A percentile compares a stretch with the other conserved stretches of the same genome.
phyloP scores from a whole-genome alignment of 2,329 filamentous ascomycete genomes.

The Aureobasidium melanogenum region DNA sequence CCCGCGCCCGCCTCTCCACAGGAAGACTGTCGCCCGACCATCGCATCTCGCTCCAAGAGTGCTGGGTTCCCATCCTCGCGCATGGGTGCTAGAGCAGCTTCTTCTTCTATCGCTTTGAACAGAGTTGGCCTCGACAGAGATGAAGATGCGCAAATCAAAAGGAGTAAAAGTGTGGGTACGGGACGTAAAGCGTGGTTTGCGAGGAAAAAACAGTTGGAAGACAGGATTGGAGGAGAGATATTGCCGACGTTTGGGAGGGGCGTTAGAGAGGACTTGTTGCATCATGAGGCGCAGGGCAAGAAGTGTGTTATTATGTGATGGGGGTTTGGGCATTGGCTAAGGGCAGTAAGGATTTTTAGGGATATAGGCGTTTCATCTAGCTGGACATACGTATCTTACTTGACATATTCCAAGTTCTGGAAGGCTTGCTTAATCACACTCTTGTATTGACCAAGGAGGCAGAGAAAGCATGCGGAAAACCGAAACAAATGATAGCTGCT shows the following conservation, averaged over 20 bases:
- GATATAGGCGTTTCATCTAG: no score
- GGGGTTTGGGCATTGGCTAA: no score
- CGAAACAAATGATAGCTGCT: no score
- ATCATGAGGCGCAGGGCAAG: conserved; percentile 11
- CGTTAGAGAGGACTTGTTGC: conserved; percentile 12
- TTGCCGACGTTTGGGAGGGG: not conserved
- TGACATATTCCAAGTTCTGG: no score
- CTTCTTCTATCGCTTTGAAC: not conserved
- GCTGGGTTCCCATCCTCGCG: no score
- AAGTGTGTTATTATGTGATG: conserved; percentile 16
- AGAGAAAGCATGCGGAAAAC: no score
- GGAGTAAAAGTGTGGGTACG: not conserved
- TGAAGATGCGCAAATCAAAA: conserved; percentile 3
- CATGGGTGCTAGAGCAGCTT: not conserved
- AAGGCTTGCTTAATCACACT: no score
- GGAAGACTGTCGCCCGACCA: conserved; percentile 11
- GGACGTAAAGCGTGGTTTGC: conserved; percentile 7
- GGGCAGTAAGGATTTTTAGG: no score
- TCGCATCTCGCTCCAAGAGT: conserved; percentile 19
- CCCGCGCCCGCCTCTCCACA: not conserved
- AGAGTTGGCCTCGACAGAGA: not conserved
- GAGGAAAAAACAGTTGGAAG: conserved; percentile 7
- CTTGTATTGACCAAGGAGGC: no score
- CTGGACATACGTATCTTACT: no score
- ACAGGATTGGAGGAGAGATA: not conserved